Evolutionary conservation across 2,329 filamentous ascomycete species (phyloP), one percentile per base, ranked within the genome.

Genomic region (Claviceps fusiformis): DNA sequence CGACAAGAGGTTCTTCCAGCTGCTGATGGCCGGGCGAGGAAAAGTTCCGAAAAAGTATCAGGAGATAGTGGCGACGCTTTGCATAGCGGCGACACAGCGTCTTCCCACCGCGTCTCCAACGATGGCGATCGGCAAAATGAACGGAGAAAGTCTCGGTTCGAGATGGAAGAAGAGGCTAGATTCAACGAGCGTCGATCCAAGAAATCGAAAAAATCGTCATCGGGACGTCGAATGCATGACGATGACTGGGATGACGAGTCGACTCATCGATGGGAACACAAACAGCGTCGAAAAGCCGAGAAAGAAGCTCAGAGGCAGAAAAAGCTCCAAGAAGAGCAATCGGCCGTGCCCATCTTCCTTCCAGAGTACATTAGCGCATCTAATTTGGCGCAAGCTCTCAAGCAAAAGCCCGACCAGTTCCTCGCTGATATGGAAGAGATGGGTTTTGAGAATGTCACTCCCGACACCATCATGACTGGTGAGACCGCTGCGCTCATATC

Each of bases 341-440:
- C 68, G 39, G 80, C 79, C 2, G 78, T 77, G 1, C 71, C 71
- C 1, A 87, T 98, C 49, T 80, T 85, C 54, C 74, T 98, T 27
- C 95, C 95, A 0, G 89, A 96, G 65, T 95, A 89, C 62, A 95
- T 98, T 69, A 93, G 82, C 63, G 85, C 96, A n/a, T 78, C 81
- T 10, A 89, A 91, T 60, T 73, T 98, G 45, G 89, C 90, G 4
- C 77, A 82, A 57, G 81, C 87, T 4, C 74, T 97, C 27, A 84
- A 83, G 58, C 77, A 95, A 35, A 81, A 82, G 45, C 75, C 82
- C 0, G 78, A 86, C 15, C 71, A 82, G 3, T 95, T 98, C 62
- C 73, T 95, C 13, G 62, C 66, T 17, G 89, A 90, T 64, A 77
- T 98, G 69, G 80, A 83, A 65, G 81, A 93, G 53, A 82, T 97